Evolutionary conservation across 176 grass and related monocot genomes (phyloP).

Genomic region (Phragmites australis): DNA sequence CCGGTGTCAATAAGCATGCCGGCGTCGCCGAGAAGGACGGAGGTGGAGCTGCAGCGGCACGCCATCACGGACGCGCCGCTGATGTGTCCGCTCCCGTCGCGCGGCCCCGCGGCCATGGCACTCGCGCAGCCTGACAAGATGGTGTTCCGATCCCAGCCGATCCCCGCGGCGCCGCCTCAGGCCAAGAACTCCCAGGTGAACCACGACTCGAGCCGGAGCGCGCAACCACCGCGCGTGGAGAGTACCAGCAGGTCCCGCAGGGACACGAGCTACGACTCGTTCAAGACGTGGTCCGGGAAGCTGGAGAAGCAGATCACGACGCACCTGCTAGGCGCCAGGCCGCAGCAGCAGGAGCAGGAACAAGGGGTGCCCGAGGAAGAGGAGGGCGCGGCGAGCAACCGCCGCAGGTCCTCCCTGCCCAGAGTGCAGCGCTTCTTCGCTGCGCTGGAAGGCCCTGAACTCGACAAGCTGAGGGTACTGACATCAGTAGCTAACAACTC

Average conservation of each 20-base stretch:
- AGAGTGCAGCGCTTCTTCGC: slow-evolving; percentile 77
- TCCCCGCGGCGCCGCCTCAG: background rate
- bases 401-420: slow-evolving; percentile 37
- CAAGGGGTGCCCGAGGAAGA: slow-evolving; percentile 16
- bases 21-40: slow-evolving; percentile 47
- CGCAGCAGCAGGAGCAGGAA: no score
- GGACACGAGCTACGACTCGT: slow-evolving; percentile 77
- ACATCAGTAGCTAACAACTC: background rate
- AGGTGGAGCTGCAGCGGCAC: slow-evolving; percentile 4
- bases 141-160: slow-evolving; percentile 74
- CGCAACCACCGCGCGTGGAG: background rate
- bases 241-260: slow-evolving; percentile 30
- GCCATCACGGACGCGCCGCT: background rate
- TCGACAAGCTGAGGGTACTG: slow-evolving; percentile 79
- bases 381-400: background rate
- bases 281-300: slow-evolving; percentile 90
- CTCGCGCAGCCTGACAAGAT: slow-evolving; percentile 39
- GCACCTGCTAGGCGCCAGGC: slow-evolving; percentile 49
- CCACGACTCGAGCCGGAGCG: background rate
- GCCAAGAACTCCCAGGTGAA: no score
- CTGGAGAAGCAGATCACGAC: slow-evolving; percentile 77
- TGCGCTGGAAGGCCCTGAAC: slow-evolving; percentile 92
- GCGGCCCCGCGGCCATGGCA: background rate
- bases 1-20: slow-evolving; percentile 80
- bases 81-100: background rate